These are phyloP conservation scores for Ogataea methylovora DNA, from an alignment of 805 yeast species.

Conservation along the genomic window DNA sequence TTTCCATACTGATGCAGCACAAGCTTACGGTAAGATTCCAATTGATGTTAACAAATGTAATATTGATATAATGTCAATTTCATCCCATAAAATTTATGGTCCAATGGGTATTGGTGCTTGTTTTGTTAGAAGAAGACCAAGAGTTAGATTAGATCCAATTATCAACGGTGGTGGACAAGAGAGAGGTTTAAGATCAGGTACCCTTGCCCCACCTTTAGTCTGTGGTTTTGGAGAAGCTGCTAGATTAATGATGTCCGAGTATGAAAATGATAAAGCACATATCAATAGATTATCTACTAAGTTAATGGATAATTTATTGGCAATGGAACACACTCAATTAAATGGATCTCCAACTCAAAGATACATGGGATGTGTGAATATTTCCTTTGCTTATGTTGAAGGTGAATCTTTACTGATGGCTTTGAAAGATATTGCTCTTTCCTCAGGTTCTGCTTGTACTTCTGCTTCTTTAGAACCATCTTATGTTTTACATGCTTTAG, in stretches of 20 bases:
- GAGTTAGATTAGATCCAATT: conserved; percentile 92
- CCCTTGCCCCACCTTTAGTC: conserved; percentile 93
- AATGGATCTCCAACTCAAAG: conserved; percentile 75
- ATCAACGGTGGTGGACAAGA: conserved; percentile 99
- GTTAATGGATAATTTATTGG: conserved; percentile 62
- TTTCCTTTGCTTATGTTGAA: conserved; percentile 95
- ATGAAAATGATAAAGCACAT: conserved; percentile 64
- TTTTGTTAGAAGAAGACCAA: conserved; percentile 93
- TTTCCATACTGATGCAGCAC: conserved; percentile 97
- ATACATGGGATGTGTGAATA: conserved; percentile 92
- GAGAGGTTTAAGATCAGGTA: conserved; percentile 95
- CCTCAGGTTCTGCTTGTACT: conserved; percentile 97
- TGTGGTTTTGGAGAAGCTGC: conserved; percentile 98
- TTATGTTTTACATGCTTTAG: conserved; percentile 91
- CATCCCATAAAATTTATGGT: conserved; percentile 95
- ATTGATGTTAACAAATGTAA: conserved; percentile 90
- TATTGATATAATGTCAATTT: conserved; percentile 86
- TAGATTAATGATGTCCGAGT: conserved; percentile 67
- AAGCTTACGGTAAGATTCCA: conserved; percentile 91
- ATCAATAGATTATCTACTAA: conserved; percentile 65
- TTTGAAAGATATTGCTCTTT: conserved; percentile 88
- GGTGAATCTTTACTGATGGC: conserved; percentile 98
- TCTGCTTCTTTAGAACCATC: conserved; percentile 98
- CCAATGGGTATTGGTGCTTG: conserved; percentile 98
- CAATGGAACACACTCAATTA: conserved; percentile 81